Base-by-base conservation (phyloP, 2,329 filamentous ascomycete genomes). In the Aspergillus texensis region DNA sequence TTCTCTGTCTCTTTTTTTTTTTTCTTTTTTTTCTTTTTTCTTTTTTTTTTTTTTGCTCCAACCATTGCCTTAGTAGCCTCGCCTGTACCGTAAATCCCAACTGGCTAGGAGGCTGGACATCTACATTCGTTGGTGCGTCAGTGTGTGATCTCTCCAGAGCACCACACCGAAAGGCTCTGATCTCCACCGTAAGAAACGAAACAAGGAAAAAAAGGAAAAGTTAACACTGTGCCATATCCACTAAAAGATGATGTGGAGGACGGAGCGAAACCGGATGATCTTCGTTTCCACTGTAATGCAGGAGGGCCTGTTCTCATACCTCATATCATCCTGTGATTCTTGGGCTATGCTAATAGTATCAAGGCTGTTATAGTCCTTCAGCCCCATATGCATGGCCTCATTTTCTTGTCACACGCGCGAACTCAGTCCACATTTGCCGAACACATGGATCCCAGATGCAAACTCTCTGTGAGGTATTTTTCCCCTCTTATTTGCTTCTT, bases 351-450 rank as follows among this genome's bases (percentile, higher is more conserved):
- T 28, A 32, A 46, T 60, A 30, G 2, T 16, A 58, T 14, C 12
- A 16, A 50, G 14, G 14, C 19, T 43, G 32, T 21, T 54, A 28
- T 54, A 45, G n/a, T 28, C 16, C 36, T 26, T 59, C 61, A 62
- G 61, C 48, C 48, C 48, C 56, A 46, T 60, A 60, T 62, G 61
- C 57, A 62, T 56, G 36, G 32, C 52, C 57, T 41, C 48, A 54
- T 41, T 53, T 62, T 55, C 30, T 62, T 39, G 41, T 48, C 61
- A 59, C 61, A 16, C n/a, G 30, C 30, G 6, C 19, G 30, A 19
- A 41, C 45, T 48, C 45, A 48, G 45, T n/a, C 39, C 32, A 57
- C 34, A 6, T 55, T 24, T 14, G 52, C 26, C 28, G n/a, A 55
- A 34, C 55, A 53, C 48, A 48, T 45, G 55, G 34, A 52, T 58